Base-by-base conservation (phyloP, 139 green algal species). In the Asterochloris erici region DNA sequence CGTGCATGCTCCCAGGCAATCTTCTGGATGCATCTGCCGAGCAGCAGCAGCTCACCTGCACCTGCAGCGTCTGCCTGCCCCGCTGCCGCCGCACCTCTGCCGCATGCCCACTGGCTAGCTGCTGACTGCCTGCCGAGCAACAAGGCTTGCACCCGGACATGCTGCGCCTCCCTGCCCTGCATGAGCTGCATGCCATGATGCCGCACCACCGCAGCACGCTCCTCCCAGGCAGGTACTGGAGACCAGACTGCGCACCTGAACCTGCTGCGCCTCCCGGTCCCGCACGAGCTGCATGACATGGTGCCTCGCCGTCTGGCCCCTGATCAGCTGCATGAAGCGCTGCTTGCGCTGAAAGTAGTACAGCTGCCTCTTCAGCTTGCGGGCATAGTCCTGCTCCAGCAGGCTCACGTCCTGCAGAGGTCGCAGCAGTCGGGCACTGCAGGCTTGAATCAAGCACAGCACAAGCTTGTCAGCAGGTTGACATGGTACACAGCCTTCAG, bases 321-420 rank as follows among this genome's bases (percentile, higher is more conserved):
- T 68, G 24, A 80, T 61, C 76, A 80, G 60, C 23, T 80, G 60
- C 23, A 69, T 54, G 24, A 80, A 80, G 24, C 12, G 60, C 60
- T 80, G 76, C n/a, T 80, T 80, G 24, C 68, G 68, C 60, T 23
- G 23, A 13, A 27, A 60, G 10, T 64, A 68, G 23, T 80, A 80
- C 60, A 38, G 68, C 60, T 80, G 76, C 11, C 76, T 17, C 76
- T 70, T 24, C 60, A 80, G 60, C 60, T 80, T 80, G 76, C 60
- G 60, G 61, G 29, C 54, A n/a, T 80, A 80, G 60, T 80, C 76
- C 76, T 80, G 76, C 60, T 80, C 60, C 60, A 80, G n/a, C 60
- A 80, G 24, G 12, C 38, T 10, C 16, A n/a, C 68, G 47, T 80
- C 76, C n/a, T 80, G 76, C 76, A 70, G 24, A 62, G 76, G 21